Conservation (phyloP, 139 green algal genomes). For the Chlorella sp. region DNA sequence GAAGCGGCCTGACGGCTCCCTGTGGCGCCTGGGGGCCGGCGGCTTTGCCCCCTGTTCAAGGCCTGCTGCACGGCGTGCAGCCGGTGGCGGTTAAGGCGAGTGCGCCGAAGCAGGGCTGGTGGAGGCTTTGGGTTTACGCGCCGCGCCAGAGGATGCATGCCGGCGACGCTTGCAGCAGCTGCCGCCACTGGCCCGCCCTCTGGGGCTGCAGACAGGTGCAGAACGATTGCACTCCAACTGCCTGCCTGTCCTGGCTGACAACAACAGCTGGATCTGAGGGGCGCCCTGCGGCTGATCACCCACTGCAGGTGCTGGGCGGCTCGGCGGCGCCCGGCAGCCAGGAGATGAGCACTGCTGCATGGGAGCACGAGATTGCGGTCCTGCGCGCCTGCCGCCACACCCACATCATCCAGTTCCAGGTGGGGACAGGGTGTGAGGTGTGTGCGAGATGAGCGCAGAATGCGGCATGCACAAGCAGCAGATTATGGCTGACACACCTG, state of each 20-base stretch:
- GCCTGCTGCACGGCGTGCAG: slow-evolving; percentile 47
- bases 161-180: too few species aligned
- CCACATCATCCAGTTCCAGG: slow-evolving; percentile 54
- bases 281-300: too few species aligned
- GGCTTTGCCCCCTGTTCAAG: slow-evolving; percentile 51
- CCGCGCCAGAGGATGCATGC: too few species aligned
- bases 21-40: slow-evolving; percentile 48
- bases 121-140: neutral
- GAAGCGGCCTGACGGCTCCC: slow-evolving; percentile 32
- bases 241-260: too few species aligned
- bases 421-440: neutral
- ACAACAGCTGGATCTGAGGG: too few species aligned
- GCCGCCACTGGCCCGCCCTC: too few species aligned
- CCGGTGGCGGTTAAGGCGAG: slow-evolving; percentile 36
- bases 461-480: too few species aligned
- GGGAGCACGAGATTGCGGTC: slow-evolving; percentile 44
- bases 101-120: too few species aligned
- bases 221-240: too few species aligned
- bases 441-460: neutral
- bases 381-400: slow-evolving; percentile 45
- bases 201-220: too few species aligned
- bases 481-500: neutral
- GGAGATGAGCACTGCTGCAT: neutral
- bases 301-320: too few species aligned
- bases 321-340: neutral